Base-by-base conservation (phyloP, 305 asterid species). In the Fraxinus baroniana region DNA sequence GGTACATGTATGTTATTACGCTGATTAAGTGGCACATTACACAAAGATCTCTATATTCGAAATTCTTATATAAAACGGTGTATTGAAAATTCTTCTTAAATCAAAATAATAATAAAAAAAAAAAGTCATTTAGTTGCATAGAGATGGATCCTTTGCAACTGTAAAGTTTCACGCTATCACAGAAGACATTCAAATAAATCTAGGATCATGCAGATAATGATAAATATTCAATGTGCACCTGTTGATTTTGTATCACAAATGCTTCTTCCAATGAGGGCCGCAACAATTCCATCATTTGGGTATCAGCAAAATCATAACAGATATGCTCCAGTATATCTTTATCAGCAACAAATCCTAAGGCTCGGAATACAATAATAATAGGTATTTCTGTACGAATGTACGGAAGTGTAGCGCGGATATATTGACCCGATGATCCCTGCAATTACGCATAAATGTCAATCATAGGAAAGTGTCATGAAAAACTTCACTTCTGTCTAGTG, bases 401-500 rank as follows among this genome's bases (percentile, higher is more conserved):
- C 3, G 99, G 99, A 62, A 97, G 97, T 49, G 98, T 93, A 41
- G 99, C 99, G 15, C 98, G 94, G 79, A 97, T 97, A 85, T 93
- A 97, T 86, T 94, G 98, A 76, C 99, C 99, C 2, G 99, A 97
- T 60, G 98, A 93, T 66, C 99, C 99, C 99, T 97, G 96, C 88
- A 87, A 74, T 64, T 62, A 79, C 74, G 78, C 46, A n/a, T 33
- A 73, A 12, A 41, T 55, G 78, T 33, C 64, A 44, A 78, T 32
- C 18, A 64, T 78, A 77, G 39, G 26, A 76, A 77, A 78, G 41
- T 36, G n/a, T 41, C 74, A 20, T 15, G 66, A 32, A 49, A 80
- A 28, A 80, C 22, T 72, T 72, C 0, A 2, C 68, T 44, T 71
- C 36, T 15, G 49, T 55, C 44, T 30, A 74, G 57, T 18, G 60